These are phyloP conservation scores for Penicillium roqueforti DNA, from an alignment of 495 filamentous ascomycete species.

Conservation along the genomic window DNA sequence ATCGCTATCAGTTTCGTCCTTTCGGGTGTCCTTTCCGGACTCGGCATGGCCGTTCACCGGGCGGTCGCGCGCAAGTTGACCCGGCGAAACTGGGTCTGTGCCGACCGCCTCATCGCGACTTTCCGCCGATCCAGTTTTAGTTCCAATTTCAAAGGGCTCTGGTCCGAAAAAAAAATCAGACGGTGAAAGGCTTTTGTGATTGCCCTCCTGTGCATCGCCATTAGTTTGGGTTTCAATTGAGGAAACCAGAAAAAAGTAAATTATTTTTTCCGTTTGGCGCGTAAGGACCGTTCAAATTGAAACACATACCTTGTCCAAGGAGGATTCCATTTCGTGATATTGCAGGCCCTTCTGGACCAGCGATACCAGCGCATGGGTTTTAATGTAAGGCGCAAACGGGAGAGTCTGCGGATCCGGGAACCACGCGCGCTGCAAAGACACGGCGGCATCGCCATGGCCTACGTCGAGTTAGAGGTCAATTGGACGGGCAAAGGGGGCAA, in stretches of 20 bases:
- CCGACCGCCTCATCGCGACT: slow-evolving; percentile 24
- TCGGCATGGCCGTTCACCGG: slow-evolving; percentile 43
- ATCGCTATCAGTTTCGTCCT: slow-evolving; percentile 57
- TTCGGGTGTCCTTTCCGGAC: slow-evolving; percentile 29
- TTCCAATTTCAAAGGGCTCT: slow-evolving; percentile 35
- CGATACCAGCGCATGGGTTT: slow-evolving; percentile 67
- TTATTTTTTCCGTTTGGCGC: slow-evolving; percentile 1
- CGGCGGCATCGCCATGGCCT: slow-evolving; percentile 65
- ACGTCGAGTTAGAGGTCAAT: slow-evolving; percentile 14
- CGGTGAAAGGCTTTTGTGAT: slow-evolving; percentile 33
- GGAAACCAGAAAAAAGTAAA: background rate
- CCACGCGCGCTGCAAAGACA: slow-evolving; percentile 81
- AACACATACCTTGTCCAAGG: slow-evolving; percentile 52
- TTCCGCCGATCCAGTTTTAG: slow-evolving; percentile 30
- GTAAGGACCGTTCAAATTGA: background rate
- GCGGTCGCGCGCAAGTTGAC: slow-evolving; percentile 41
- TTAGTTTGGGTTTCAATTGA: slow-evolving; percentile 4
- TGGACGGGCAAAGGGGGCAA: slow-evolving; percentile 15
- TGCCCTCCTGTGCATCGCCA: slow-evolving; percentile 38
- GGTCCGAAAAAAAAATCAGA: slow-evolving; percentile 51
- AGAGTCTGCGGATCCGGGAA: slow-evolving; percentile 67
- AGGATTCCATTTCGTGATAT: slow-evolving; percentile 66
- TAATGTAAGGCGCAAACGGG: slow-evolving; percentile 71
- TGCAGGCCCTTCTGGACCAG: slow-evolving; percentile 74
- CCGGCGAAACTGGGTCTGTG: slow-evolving; percentile 32